Evolutionary conservation across 2,329 filamentous ascomycete species (phyloP).

Genomic region (Fusarium devonianum): DNA sequence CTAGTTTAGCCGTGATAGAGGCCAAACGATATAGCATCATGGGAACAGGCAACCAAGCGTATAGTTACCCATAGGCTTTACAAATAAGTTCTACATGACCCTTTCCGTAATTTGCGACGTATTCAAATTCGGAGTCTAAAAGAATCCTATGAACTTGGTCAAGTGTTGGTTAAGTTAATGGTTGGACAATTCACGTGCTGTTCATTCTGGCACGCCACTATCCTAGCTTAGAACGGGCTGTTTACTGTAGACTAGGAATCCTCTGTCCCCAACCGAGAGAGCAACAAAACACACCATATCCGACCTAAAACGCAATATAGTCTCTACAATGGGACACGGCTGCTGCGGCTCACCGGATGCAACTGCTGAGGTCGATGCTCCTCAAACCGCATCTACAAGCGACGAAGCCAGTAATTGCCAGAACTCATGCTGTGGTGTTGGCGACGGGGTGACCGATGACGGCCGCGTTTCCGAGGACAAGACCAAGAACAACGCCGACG

Average conservation of each 20-base stretch:
- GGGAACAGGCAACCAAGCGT: no score
- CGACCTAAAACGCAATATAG: not conserved
- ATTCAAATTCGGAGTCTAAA: not conserved
- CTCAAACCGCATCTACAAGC: not conserved
- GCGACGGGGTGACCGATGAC: not conserved
- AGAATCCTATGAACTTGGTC: no score
- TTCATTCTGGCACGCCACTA: not conserved
- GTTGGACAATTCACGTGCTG: not conserved
- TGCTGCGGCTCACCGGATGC: conserved; percentile 24
- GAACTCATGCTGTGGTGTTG: conserved; percentile 14
- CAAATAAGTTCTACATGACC: no score
- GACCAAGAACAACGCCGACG: not conserved
- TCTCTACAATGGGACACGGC: conserved; percentile 20
- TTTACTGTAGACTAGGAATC: no score
- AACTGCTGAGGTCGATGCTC: not conserved
- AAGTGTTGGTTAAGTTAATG: not conserved
- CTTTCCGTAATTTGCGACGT: no score
- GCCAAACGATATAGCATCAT: no score
- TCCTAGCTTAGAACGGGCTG: no score
- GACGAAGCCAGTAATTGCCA: conserved; percentile 6
- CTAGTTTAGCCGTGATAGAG: no score
- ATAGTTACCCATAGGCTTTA: no score
- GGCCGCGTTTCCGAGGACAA: conserved; percentile 5
- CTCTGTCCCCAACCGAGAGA: not conserved
- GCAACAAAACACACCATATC: not conserved